A percentile compares a stretch with the other conserved stretches of the same genome.
These are phyloP conservation scores for Musa schizocarpa DNA, from an alignment of 176 grass and related monocot species.

Conservation along the genomic window DNA sequence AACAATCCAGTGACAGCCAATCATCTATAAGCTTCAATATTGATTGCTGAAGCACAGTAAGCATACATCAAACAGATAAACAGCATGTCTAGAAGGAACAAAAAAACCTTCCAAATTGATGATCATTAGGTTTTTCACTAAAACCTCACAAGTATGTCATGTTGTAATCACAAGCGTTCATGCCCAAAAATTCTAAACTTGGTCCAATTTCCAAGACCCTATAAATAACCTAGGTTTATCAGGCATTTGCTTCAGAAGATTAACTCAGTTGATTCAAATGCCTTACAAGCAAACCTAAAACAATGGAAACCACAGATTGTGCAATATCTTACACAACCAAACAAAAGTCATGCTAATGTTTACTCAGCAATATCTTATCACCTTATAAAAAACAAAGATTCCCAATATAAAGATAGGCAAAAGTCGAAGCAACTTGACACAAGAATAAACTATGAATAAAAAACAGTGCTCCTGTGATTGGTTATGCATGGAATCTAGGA, in stretches of 20 bases:
- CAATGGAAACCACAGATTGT: background rate
- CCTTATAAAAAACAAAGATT: background rate
- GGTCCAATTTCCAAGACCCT: background rate
- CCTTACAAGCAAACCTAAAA: too few relatives aligned
- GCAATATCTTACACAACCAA: background rate
- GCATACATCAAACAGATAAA: too few relatives aligned
- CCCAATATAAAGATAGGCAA: background rate
- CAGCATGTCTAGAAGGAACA: too few relatives aligned
- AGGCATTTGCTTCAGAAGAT: background rate
- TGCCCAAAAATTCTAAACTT: background rate
- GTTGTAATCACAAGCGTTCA: too few relatives aligned
- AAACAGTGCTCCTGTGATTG: background rate
- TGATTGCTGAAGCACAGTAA: too few relatives aligned
- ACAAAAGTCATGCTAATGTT: background rate
- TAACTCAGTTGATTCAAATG: background rate
- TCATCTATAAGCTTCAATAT: too few relatives aligned
- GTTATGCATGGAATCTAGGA: background rate
- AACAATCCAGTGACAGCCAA: too few relatives aligned
- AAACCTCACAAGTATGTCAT: too few relatives aligned
- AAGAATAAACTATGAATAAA: background rate
- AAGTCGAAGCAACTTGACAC: background rate
- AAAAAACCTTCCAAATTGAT: too few relatives aligned
- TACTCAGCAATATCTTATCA: background rate
- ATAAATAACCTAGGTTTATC: background rate
- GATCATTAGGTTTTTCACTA: too few relatives aligned